Conservation (phyloP, 140 eudicot species). For the Eryngium alpinum region DNA sequence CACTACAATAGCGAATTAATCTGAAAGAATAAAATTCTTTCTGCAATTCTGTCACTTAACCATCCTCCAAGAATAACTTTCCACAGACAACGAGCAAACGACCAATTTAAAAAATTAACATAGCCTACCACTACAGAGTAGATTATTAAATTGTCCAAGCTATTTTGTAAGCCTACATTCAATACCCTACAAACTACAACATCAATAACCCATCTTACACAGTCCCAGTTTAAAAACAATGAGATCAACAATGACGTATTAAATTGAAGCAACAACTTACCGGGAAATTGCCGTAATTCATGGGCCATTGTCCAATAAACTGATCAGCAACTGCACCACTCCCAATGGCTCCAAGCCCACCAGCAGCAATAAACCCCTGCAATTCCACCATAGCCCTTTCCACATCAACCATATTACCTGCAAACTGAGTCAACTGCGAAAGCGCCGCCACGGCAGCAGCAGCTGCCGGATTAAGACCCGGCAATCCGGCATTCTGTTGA, state of each 20-base stretch:
- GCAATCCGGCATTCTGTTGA: slow-evolving; percentile 17
- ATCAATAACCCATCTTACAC: too few relatives aligned
- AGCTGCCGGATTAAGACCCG: slow-evolving; percentile 40
- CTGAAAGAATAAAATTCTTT: too few relatives aligned
- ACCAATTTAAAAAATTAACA: too few relatives aligned
- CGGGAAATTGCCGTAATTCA: slow-evolving; percentile 28
- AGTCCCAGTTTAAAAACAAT: too few relatives aligned
- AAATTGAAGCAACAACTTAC: slow-evolving; percentile 23
- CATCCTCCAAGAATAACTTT: too few relatives aligned
- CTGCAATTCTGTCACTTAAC: too few relatives aligned
- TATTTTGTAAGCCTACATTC: too few relatives aligned
- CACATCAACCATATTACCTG: slow-evolving; percentile 32
- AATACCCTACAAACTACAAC: too few relatives aligned
- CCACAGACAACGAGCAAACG: too few relatives aligned
- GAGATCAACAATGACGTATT: background rate
- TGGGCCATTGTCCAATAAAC: slow-evolving; percentile 23
- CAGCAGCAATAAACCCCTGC: slow-evolving; percentile 16
- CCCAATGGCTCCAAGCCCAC: slow-evolving; percentile 21
- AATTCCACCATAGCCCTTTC: slow-evolving; percentile 22
- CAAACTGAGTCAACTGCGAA: slow-evolving; percentile 42
- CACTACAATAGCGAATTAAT: too few relatives aligned
- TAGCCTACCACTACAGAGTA: too few relatives aligned
- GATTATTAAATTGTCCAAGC: too few relatives aligned
- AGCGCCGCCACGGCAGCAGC: slow-evolving; percentile 40
- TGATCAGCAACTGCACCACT: slow-evolving; percentile 8